These are phyloP conservation scores for Amphicarpaea edgeworthii DNA, from an alignment of 306 rosid species.

Conservation along the genomic window DNA sequence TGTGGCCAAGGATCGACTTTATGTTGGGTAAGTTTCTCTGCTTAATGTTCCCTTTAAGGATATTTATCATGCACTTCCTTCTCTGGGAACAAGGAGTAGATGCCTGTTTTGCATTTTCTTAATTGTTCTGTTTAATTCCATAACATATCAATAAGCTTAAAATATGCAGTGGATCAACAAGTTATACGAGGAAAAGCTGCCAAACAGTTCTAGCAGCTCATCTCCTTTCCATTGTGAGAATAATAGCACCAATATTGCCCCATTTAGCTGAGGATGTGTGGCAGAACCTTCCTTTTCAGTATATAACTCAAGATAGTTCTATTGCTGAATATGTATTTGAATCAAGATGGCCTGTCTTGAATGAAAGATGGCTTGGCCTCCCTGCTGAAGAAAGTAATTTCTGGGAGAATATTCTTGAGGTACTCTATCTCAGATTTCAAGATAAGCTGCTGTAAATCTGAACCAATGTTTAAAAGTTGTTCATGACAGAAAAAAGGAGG, in stretches of 20 bases:
- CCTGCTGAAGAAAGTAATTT: conserved; percentile 74
- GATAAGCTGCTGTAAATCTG: conserved; percentile 11
- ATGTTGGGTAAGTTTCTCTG: conserved; percentile 76
- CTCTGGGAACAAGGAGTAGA: conserved; percentile 2
- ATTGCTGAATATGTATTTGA: conserved; percentile 84
- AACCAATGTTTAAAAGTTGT: conserved; percentile 7
- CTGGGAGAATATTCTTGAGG: conserved; percentile 95
- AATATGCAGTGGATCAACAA: conserved; percentile 75
- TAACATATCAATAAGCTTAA: conserved; percentile 1
- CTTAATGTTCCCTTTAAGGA: neutral
- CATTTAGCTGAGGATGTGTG: conserved; percentile 99
- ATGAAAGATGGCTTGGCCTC: conserved; percentile 75
- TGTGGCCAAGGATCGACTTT: conserved; percentile 98
- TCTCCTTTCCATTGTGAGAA: conserved; percentile 77
- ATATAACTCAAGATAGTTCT: conserved; percentile 68
- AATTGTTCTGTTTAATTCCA: conserved; percentile 5
- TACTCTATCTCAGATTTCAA: conserved; percentile 34
- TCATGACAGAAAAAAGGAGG: conserved; percentile 28
- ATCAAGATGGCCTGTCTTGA: conserved; percentile 88
- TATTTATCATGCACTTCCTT: neutral
- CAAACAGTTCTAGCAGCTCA: conserved; percentile 95
- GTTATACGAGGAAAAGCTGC: conserved; percentile 92
- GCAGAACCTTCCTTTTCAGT: conserved; percentile 95
- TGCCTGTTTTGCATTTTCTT: conserved; percentile 29
- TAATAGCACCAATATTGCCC: conserved; percentile 93